Base-by-base conservation (phyloP, 768 basidiomycete genomes). In the Stropharia rugosoannulata region DNA sequence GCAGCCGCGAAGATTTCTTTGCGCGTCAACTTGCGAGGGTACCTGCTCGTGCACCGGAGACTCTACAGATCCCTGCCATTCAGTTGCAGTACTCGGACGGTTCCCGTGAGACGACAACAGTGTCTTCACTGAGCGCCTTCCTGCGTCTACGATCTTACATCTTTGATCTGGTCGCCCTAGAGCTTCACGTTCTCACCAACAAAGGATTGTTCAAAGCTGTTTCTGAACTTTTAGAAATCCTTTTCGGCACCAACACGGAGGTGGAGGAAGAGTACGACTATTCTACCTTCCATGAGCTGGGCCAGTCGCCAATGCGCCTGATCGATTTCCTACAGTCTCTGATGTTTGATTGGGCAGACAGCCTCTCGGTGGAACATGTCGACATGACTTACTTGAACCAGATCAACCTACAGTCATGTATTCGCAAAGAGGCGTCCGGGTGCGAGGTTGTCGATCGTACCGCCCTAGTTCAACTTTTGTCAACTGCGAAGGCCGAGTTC, bases 1-100 rank as follows among this genome's bases (percentile, higher is more conserved):
- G 91, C 36, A 92, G 90, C 2, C 79, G 87, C 8, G 90, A 96
- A 68, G 87, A 95, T 64, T 98, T 95, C 74, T 94, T 95, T 64
- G 84, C 84, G 3, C 82, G 90, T 2, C 95, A 97, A 65, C 80
- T 96, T n/a, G 80, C 85, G 5, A 82, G 78, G 10, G 78, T 95
- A 27, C 90, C 94, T 1, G 82, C 86, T 25, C 76, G 79, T 55
- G 79, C 81, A 0, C 86, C 90, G 0, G 69, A 78, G 25, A 73
- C 74, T 6, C 55, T 74, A 0, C 74, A 75, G 37, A 79, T 81
- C 5, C 80, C 83, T 0, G 75, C 72, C 51, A 77, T 88, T 25
- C 82, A 86, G 47, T 80, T 90, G 9, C 67, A 81, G 36, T 94
- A 92, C 65, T 73, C 71, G 25, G 92, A 95, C 60, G 89, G 89